Evolutionary conservation across 2,329 filamentous ascomycete species (phyloP).

Genomic region (Colletotrichum tabaci): DNA sequence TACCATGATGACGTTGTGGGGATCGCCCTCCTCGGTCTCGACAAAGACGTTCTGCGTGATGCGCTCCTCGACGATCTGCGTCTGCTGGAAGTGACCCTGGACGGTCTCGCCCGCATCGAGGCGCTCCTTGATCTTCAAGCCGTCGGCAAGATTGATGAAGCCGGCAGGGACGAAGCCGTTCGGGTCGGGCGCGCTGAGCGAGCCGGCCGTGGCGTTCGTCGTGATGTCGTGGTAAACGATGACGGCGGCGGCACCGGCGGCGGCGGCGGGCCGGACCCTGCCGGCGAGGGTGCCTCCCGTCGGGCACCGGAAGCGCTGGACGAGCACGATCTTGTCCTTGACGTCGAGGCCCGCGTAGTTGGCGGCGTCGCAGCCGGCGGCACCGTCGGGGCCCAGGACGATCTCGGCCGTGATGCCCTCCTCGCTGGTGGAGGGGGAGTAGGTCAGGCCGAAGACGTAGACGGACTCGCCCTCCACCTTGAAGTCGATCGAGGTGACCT

Average conservation of each 20-base stretch:
- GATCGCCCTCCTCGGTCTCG: slow-evolving; percentile 61
- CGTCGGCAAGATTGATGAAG: slow-evolving; percentile 56
- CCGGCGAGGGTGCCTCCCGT: slow-evolving; percentile 52
- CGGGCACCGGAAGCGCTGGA: slow-evolving; percentile 51
- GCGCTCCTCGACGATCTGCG: slow-evolving; percentile 55
- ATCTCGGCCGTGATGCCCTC: slow-evolving; percentile 57
- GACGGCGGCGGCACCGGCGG: slow-evolving; percentile 50
- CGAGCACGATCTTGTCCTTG: slow-evolving; percentile 52
- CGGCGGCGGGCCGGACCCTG: slow-evolving; percentile 48
- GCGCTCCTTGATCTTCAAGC: slow-evolving; percentile 55
- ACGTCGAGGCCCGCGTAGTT: slow-evolving; percentile 49
- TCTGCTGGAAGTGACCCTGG: slow-evolving; percentile 54
- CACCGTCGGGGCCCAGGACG: slow-evolving; percentile 48
- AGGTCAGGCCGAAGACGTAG: slow-evolving; percentile 56
- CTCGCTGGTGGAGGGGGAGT: slow-evolving; percentile 62
- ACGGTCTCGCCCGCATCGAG: slow-evolving; percentile 56
- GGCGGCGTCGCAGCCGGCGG: slow-evolving; percentile 46
- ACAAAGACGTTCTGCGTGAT: slow-evolving; percentile 62
- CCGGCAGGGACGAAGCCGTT: slow-evolving; percentile 50
- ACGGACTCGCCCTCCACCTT: slow-evolving; percentile 46
- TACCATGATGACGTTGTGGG: slow-evolving; percentile 57
- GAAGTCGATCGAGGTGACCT: slow-evolving; percentile 39
- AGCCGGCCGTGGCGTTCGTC: slow-evolving; percentile 51
- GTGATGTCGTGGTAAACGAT: slow-evolving; percentile 51
- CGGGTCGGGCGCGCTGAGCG: slow-evolving; percentile 47